A percentile compares a stretch with the other conserved stretches of the same genome.
Conservation (phyloP, 805 yeast genomes). For the Ogataea salicorniae region DNA sequence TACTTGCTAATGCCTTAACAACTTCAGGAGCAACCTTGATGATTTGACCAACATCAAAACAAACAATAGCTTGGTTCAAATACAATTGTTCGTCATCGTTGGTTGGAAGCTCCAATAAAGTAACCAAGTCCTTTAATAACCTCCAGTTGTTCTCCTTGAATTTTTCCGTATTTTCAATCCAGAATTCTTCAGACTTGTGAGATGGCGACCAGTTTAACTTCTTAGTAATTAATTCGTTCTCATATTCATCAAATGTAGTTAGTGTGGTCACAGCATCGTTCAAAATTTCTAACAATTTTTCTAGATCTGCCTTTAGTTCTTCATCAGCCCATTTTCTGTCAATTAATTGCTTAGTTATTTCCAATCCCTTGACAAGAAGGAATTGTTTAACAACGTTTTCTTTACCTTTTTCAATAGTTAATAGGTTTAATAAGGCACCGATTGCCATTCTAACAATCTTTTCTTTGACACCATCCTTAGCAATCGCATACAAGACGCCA, state of each 20-base stretch:
- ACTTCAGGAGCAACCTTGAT: conserved; percentile 61
- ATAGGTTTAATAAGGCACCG: conserved; percentile 62
- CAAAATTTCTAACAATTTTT: conserved; percentile 50
- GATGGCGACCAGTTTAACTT: conserved; percentile 87
- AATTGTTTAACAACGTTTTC: conserved; percentile 56
- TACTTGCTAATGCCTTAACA: conserved; percentile 44
- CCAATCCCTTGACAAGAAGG: conserved; percentile 67
- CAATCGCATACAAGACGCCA: conserved; percentile 48
- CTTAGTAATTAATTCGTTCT: conserved; percentile 75
- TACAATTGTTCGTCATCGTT: conserved; percentile 26
- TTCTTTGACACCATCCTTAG: conserved; percentile 84
- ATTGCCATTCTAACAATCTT: conserved; percentile 84
- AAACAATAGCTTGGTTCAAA: conserved; percentile 50
- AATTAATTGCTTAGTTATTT: conserved; percentile 59
- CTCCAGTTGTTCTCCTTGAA: conserved; percentile 80
- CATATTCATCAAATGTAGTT: conserved; percentile 90
- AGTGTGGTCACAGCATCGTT: conserved; percentile 69
- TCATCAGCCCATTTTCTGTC: conserved; percentile 95
- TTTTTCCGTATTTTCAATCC: conserved; percentile 74
- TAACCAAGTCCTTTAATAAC: conserved; percentile 56
- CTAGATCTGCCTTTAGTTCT: conserved; percentile 74
- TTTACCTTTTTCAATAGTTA: conserved; percentile 37
- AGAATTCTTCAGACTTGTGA: conserved; percentile 81
- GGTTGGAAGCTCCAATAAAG: conserved; percentile 37
- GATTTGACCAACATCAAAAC: conserved; percentile 62